Evolutionary conservation across 2,329 filamentous ascomycete genomes (phyloP).

Genomic region (Penicillium oxalicum): DNA sequence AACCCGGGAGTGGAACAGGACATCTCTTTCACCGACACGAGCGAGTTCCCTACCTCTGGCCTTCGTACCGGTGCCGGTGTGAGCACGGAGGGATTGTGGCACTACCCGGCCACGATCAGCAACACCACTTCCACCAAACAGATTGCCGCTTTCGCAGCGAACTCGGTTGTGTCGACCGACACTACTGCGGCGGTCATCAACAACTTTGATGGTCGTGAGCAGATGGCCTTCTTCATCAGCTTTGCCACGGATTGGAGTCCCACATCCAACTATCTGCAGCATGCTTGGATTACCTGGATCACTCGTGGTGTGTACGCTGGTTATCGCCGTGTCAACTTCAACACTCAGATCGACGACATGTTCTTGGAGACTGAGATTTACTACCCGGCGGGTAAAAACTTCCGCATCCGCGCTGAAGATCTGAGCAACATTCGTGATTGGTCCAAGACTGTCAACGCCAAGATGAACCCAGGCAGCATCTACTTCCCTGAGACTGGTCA

Average conservation of each 20-base stretch:
- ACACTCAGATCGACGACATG: conserved; percentile 58
- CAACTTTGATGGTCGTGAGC: conserved; percentile 51
- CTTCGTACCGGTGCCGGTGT: conserved; percentile 47
- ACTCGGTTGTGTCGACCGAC: conserved; percentile 33
- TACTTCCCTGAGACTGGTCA: conserved; percentile 52
- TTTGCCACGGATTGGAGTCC: conserved; percentile 49
- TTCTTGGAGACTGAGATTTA: conserved; percentile 51
- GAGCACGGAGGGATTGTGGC: conserved; percentile 50
- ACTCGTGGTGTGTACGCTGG: conserved; percentile 54
- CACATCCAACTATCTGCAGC: conserved; percentile 54
- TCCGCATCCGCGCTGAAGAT: conserved; percentile 46
- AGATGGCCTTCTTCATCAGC: conserved; percentile 57
- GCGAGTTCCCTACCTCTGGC: conserved; percentile 50
- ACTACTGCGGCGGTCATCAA: conserved; percentile 56
- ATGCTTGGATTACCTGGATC: conserved; percentile 58
- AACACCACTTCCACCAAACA: conserved; percentile 50
- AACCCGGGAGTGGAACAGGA: conserved; percentile 45
- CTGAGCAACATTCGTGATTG: conserved; percentile 43
- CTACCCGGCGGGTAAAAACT: conserved; percentile 43
- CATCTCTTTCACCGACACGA: conserved; percentile 50
- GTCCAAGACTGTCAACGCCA: conserved; percentile 37
- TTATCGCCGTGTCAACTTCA: conserved; percentile 51
- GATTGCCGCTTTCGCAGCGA: conserved; percentile 50
- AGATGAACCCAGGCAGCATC: conserved; percentile 47
- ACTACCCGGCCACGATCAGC: conserved; percentile 53